Evolutionary conservation across 768 basidiomycete genomes (phyloP), one percentile per base, ranked within the genome.

Genomic region (Agrocybe chaxingu): DNA sequence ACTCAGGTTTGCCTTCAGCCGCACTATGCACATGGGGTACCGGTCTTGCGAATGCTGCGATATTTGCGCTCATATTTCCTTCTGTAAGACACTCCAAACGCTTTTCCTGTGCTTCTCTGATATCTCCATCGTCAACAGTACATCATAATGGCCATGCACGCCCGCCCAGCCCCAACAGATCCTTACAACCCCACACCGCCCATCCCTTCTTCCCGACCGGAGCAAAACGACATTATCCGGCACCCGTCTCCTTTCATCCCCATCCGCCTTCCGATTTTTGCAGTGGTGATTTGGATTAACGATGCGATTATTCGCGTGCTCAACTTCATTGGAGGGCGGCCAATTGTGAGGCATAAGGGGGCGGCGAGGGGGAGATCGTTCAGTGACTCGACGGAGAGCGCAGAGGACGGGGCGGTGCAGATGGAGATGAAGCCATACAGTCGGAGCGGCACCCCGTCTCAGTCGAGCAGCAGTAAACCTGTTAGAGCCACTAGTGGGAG

Each of bases 11-110:
- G 3, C 88, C 90, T 24, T 75, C 85, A 3, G 82, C 90, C 1
- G 76, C 75, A 0, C 68, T 92, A 13, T 92, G 91, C 62, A 84
- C 77, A 50, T 83, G 80, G 74, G 86, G 85, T 46, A 82, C 80
- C 52, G 77, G 81, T 37, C 78, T 92, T 34, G 87, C 89, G 9
- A 93, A 87, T 58, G 87, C 82, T n/a, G 86, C 86, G 8, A 63
- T 89, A 13, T 95, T 94, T 58, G 89, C 92, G 0, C 77, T 94
- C 45, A 62, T 92, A 9, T 92, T 88, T 62, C 92, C 92, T 34
- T 74, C 75, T 35, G 90, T 92, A 59, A 51, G 85, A 10, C 35
- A 29, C 19, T 29, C 16, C 32, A 33, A 7, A 29, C 35, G n/a
- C 29, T 42, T 29, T 33, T 45, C 37, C 42, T 33, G 32, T 47